Percentiles rank a stretch among this genome's conserved stretches.
Conservation (phyloP, 2,329 filamentous ascomycete species). For the Diaporthe batatas region DNA sequence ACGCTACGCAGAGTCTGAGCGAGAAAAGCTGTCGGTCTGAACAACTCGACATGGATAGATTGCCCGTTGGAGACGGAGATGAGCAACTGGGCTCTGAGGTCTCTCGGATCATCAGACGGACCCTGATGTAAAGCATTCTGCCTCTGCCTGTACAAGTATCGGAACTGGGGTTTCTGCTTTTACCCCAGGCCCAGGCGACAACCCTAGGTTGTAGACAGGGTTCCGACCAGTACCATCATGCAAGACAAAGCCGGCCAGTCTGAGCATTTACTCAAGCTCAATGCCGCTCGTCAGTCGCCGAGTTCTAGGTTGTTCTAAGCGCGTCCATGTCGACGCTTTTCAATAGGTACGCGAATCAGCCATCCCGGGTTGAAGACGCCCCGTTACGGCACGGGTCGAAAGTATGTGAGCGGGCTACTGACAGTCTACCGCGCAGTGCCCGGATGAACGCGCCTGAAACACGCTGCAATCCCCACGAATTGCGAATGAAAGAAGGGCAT, state of each 20-base stretch:
- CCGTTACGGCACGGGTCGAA: constrained; percentile 1
- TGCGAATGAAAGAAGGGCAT: not conserved
- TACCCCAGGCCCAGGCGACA: constrained; percentile 10
- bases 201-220: constrained; percentile 1
- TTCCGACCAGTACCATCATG: not conserved
- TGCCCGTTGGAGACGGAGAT: constrained; percentile 34
- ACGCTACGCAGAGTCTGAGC: constrained; percentile 30
- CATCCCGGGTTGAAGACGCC: not conserved
- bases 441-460: constrained; percentile 1
- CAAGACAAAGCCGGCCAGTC: not conserved
- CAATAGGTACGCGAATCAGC: not conserved
- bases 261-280: not conserved
- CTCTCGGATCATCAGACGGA: constrained; percentile 12
- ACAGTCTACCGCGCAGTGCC: not conserved
- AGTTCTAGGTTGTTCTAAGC: not conserved
- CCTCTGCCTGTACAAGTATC: not conserved
- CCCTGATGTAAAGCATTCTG: constrained; percentile 13
- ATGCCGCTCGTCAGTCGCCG: not conserved
- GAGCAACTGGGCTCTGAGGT: constrained; percentile 8
- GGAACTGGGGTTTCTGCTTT: not conserved
- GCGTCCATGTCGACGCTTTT: constrained; percentile 17
- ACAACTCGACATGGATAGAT: constrained; percentile 32
- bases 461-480: not conserved
- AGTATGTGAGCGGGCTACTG: constrained; percentile 9
- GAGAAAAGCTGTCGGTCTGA: constrained; percentile 23